A percentile compares a stretch with the other conserved stretches of the same genome.
Conservation (phyloP, 768 basidiomycete species). For the Harrya chromipes region DNA sequence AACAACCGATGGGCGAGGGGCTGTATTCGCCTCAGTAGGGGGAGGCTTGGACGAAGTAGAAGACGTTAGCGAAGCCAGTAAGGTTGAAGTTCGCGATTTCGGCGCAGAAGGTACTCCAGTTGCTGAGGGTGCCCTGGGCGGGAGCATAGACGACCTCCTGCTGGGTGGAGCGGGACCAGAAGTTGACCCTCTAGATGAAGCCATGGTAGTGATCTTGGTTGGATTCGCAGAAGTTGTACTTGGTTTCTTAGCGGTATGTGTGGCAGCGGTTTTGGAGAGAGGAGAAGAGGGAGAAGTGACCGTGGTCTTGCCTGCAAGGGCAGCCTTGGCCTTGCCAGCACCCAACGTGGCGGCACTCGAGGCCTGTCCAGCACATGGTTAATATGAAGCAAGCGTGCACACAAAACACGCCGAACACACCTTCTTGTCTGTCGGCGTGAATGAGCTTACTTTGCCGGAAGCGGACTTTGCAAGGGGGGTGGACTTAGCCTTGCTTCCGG, state of each 20-base stretch:
- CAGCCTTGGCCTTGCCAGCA: slow-evolving; percentile 48
- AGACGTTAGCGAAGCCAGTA: slow-evolving; percentile 26
- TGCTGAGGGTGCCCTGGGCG: slow-evolving; percentile 39
- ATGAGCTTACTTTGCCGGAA: slow-evolving; percentile 45
- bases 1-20: slow-evolving; percentile 47
- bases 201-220: slow-evolving; percentile 34
- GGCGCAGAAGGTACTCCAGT: slow-evolving; percentile 33
- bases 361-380: slow-evolving; percentile 43
- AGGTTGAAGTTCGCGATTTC: slow-evolving; percentile 37
- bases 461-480: slow-evolving; percentile 41
- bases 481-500: slow-evolving; percentile 31
- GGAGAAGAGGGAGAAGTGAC: slow-evolving; percentile 30
- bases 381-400: slow-evolving; percentile 22
- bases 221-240: slow-evolving; percentile 27
- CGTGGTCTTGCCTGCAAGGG: slow-evolving; percentile 42
- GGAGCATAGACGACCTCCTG: slow-evolving; percentile 30
- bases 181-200: slow-evolving; percentile 28
- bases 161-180: slow-evolving; percentile 32
- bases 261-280: slow-evolving; percentile 28
- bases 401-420: slow-evolving; percentile 37
- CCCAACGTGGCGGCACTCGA: slow-evolving; percentile 67
- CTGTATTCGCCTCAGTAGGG: slow-evolving; percentile 21
- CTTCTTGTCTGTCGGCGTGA: slow-evolving; percentile 66
- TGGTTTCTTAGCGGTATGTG: slow-evolving; percentile 29
- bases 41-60: slow-evolving; percentile 20